These are phyloP conservation scores for Rosa hybrid DNA, from an alignment of 331 rosid species.

Conservation along the genomic window DNA sequence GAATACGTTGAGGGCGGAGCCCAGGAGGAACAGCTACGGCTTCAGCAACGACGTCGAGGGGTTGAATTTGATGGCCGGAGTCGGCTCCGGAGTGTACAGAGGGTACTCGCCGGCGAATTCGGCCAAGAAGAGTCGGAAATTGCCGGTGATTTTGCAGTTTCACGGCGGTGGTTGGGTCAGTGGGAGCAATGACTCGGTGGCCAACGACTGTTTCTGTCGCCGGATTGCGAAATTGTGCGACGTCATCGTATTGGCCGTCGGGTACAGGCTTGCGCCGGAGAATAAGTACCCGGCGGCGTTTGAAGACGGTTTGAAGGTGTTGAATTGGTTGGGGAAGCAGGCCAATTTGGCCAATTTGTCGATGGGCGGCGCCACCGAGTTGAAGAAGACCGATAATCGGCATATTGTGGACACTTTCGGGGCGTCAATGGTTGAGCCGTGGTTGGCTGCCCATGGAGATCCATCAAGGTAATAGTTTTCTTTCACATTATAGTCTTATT, in stretches of 20 bases:
- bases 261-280: constrained; percentile 90
- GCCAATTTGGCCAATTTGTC: constrained; percentile 91
- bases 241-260: constrained; percentile 68
- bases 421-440: constrained; percentile 87
- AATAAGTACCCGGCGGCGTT: constrained; percentile 87
- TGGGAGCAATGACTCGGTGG: constrained; percentile 81
- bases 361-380: constrained; percentile 49
- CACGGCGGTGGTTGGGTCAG: constrained; percentile 99
- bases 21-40: constrained; percentile 52
- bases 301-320: constrained; percentile 83
- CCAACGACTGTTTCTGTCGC: constrained; percentile 79
- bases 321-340: constrained; percentile 95
- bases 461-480: constrained; percentile 59
- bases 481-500: too few species aligned
- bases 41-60: constrained; percentile 48
- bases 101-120: constrained; percentile 61
- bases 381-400: constrained; percentile 59
- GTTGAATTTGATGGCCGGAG: constrained; percentile 53
- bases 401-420: constrained; percentile 82
- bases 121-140: constrained; percentile 38
- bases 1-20: constrained; percentile 24
- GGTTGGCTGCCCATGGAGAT: constrained; percentile 96
- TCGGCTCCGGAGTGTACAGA: constrained; percentile 49
- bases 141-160: constrained; percentile 87
- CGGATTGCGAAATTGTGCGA: constrained; percentile 80